These are phyloP conservation scores for Pyrenochaeta sp. DNA, from an alignment of 2,329 filamentous ascomycete genomes.

Conservation along the genomic window DNA sequence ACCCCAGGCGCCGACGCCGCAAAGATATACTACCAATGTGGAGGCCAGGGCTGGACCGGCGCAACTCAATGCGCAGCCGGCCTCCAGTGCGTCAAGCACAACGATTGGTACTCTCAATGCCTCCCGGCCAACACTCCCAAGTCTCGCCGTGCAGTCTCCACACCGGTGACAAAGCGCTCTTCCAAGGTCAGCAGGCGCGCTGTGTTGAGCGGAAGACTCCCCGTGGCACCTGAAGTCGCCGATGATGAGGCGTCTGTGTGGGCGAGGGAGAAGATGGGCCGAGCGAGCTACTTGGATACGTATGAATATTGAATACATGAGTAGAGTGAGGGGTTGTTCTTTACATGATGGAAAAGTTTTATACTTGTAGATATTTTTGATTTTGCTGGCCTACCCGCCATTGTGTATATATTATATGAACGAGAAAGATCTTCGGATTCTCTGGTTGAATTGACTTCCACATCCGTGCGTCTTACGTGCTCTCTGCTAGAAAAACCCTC, in stretches of 20 bases:
- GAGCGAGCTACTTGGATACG: constrained; percentile 5
- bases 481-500: too few relatives aligned
- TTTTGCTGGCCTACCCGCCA: background rate
- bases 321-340: background rate
- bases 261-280: background rate
- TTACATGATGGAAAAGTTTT: background rate
- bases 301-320: background rate
- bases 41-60: constrained; percentile 52
- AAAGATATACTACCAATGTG: constrained; percentile 52
- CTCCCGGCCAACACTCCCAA: background rate
- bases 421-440: too few relatives aligned
- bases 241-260: background rate
- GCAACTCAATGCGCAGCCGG: constrained; percentile 49
- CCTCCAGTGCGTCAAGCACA: constrained; percentile 47
- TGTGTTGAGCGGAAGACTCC: background rate
- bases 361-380: background rate
- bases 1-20: constrained; percentile 4
- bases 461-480: too few relatives aligned
- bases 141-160: background rate
- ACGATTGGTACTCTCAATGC: constrained; percentile 57
- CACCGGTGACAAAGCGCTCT: background rate
- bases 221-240: background rate
- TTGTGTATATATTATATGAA: background rate
- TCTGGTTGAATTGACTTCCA: too few relatives aligned
- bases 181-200: background rate